These are phyloP conservation scores for Poa annua DNA, from an alignment of 176 grass and related monocot genomes.

Conservation along the genomic window DNA sequence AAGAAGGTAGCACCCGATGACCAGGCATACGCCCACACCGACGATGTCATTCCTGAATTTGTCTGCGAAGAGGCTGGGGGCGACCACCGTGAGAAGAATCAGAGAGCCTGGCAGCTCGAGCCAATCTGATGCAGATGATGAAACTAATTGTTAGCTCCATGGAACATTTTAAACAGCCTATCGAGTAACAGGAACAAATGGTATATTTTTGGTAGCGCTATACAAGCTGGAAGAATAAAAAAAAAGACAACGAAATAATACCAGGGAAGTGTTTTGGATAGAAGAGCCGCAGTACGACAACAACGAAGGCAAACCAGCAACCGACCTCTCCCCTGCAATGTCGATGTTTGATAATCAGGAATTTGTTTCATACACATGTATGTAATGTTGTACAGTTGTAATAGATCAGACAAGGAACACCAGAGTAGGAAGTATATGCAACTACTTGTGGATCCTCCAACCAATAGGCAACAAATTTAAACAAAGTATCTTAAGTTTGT, in stretches of 20 bases:
- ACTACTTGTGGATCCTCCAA: background rate
- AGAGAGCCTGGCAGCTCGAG: slow-evolving; percentile 79
- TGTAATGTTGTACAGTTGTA: background rate
- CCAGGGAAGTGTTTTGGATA: slow-evolving; percentile 80
- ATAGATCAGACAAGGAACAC: background rate
- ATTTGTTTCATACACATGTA: background rate
- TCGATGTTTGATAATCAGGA: slow-evolving; percentile 24
- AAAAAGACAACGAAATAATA: slow-evolving; percentile 35
- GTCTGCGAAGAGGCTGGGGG: slow-evolving; percentile 68
- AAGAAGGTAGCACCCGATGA: slow-evolving; percentile 87
- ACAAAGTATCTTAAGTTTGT: background rate
- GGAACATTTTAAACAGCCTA: background rate
- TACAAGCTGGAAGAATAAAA: background rate
- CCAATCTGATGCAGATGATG: slow-evolving; percentile 68
- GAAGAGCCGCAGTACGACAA: slow-evolving; percentile 84
- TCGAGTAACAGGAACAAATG: background rate
- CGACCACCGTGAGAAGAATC: slow-evolving; percentile 78
- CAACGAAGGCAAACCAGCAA: slow-evolving; percentile 79
- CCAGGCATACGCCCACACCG: slow-evolving; percentile 66
- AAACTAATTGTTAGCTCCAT: background rate
- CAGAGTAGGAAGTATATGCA: background rate
- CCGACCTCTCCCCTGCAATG: slow-evolving; percentile 87
- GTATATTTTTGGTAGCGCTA: background rate
- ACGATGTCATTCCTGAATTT: slow-evolving; percentile 47
- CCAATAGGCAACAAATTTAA: background rate